Base-by-base conservation (phyloP, 441 rosid species). In the Gossypium davidsonii region DNA sequence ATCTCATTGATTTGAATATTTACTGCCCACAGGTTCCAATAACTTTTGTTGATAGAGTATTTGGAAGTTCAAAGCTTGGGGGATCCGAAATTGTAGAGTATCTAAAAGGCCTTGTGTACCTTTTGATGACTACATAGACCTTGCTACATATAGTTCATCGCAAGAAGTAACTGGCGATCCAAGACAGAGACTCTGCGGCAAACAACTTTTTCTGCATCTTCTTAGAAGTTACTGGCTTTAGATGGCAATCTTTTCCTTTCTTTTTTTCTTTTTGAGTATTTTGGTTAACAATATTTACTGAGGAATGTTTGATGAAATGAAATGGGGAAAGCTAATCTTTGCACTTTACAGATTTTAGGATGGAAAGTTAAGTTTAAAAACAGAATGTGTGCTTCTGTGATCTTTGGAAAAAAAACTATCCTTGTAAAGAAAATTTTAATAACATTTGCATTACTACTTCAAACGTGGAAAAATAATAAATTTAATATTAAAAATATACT, bases 31-130 rank as follows among this genome's bases (percentile, higher is more conserved):
- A 95, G 99, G 99, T 95, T 77, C 99, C 97, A 4, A 95, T 95
- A 55, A 89, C 97, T 63, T 93, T 91, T 75, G 95, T 95, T 3
- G 98, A 95, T 52, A 84, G 99, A 85, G 92, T 95, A 49, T 95
- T 83, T 77, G 99, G 98, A 76, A 95, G 88, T 78, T 93, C 99
- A 26, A 95, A 95, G 87, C 97, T 95, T 12, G 97, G 98, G 72
- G 99, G 99, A 78, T 95, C 98, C 2, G 99, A 95, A 81, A 95
- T 95, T 28, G 91, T 95, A 3, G 97, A 91, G 74, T 95, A 95
- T 82, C 84, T 95, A 34, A 93, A 91, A 84, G 99, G 99, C 65
- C 93, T 95, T 23, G 83, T 78, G 4, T 90, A 89, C 83, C 98
- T 95, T 79, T 77, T 95, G 70, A 85, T 93, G 76, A 89, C 97